phyloP scores from a whole-genome alignment of 2,329 filamentous ascomycete species.

The Fusarium cyanostomum region DNA sequence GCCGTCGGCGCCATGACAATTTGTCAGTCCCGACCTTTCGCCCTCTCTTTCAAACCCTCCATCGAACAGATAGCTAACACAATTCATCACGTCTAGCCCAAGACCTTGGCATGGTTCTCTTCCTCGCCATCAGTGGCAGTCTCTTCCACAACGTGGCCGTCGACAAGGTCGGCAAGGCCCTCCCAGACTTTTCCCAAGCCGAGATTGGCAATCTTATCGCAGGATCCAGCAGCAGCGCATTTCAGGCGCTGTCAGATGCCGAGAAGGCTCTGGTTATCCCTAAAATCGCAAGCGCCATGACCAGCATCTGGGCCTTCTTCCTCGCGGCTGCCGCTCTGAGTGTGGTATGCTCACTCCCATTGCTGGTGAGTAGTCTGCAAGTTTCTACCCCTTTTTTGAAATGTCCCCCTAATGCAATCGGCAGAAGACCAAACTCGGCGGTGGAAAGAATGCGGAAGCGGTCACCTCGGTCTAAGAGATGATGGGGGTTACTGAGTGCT shows the following conservation, averaged over 20 bases:
- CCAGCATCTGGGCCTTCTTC: not conserved
- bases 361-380: not conserved
- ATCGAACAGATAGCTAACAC: not conserved
- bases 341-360: not conserved
- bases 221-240: not conserved
- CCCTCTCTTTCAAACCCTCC: not conserved
- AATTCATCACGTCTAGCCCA: not conserved
- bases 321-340: not conserved
- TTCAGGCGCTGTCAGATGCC: not conserved
- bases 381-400: too few relatives aligned
- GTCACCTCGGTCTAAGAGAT: too few relatives aligned
- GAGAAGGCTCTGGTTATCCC: not conserved
- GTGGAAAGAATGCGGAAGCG: too few relatives aligned
- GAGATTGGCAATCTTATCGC: not conserved
- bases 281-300: not conserved
- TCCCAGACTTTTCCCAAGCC: not conserved
- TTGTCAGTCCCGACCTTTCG: not conserved
- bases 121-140: not conserved
- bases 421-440: too few relatives aligned
- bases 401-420: too few relatives aligned
- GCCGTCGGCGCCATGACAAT: slow-evolving; percentile 50
- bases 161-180: not conserved
- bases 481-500: too few relatives aligned
- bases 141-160: slow-evolving; percentile 3
- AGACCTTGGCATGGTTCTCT: slow-evolving; percentile 2